These are phyloP conservation scores for Trichophyton simii DNA, from an alignment of 2,329 filamentous ascomycete species.

Conservation along the genomic window DNA sequence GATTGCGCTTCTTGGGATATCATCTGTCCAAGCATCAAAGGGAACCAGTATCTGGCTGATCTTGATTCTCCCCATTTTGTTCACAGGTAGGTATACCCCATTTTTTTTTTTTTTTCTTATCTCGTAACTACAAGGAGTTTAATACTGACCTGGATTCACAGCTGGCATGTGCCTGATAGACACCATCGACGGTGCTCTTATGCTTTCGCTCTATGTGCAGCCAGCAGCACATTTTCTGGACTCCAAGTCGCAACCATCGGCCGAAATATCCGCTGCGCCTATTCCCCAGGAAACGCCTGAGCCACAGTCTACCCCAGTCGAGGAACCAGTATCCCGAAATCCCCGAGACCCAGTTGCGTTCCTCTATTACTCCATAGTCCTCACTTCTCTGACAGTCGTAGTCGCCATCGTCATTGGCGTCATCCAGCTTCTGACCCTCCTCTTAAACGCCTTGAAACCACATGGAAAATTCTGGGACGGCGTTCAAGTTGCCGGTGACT, in stretches of 20 bases:
- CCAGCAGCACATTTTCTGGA: constrained; percentile 31
- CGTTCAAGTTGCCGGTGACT: constrained; percentile 59
- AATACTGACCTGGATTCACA: constrained; percentile 19
- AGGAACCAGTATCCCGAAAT: constrained; percentile 37
- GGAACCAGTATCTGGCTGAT: constrained; percentile 93
- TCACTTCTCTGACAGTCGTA: constrained; percentile 70
- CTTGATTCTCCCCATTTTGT: constrained; percentile 76
- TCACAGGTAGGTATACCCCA: constrained; percentile 51
- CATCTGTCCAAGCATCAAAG: constrained; percentile 69
- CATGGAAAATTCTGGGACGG: constrained; percentile 81
- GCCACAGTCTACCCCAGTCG: constrained; percentile 15
- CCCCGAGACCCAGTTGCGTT: constrained; percentile 78
- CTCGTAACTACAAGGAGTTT: neutral
- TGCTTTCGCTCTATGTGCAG: constrained; percentile 82
- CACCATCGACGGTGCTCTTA: constrained; percentile 81
- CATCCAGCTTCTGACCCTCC: constrained; percentile 68
- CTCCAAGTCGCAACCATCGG: constrained; percentile 12
- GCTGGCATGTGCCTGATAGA: constrained; percentile 93
- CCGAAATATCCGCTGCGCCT: constrained; percentile 7
- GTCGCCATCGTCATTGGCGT: constrained; percentile 77
- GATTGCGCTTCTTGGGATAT: constrained; percentile 81
- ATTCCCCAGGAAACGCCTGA: constrained; percentile 10
- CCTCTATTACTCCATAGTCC: constrained; percentile 81
- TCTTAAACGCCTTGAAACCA: constrained; percentile 62
- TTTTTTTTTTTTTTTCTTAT: neutral